Conservation (phyloP, 129 eudicot species). For the Scalesia atractyloides region DNA sequence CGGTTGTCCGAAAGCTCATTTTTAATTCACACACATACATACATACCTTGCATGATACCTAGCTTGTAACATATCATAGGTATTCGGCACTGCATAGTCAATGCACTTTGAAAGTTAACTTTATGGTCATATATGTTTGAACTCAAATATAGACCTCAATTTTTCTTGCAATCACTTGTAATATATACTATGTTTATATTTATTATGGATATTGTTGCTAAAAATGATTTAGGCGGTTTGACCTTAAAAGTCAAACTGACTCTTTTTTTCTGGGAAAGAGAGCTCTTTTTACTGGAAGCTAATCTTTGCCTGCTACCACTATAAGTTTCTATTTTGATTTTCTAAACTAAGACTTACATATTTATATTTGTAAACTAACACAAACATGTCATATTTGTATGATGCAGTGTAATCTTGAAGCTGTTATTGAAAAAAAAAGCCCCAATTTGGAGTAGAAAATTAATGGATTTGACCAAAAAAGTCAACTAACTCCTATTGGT, state of each 20-base stretch:
- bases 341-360: no score
- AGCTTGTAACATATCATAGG: neutral
- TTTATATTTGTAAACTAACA: no score
- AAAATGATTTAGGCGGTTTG: neutral
- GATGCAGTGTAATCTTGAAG: neutral
- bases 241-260: neutral
- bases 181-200: neutral
- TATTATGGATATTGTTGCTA: neutral
- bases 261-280: neutral
- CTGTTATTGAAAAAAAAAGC: neutral
- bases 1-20: neutral
- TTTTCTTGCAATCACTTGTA: neutral
- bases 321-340: neutral
- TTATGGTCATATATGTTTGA: neutral
- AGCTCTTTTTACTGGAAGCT: no score
- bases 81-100: neutral
- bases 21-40: neutral
- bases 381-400: neutral
- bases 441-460: neutral
- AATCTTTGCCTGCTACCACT: neutral
- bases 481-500: neutral
- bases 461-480: neutral
- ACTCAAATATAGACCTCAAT: neutral
- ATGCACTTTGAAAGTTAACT: neutral
- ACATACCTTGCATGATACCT: neutral